Evolutionary conservation across 805 yeast genomes (phyloP).

Genomic region (Debaryomyces maramus): DNA sequence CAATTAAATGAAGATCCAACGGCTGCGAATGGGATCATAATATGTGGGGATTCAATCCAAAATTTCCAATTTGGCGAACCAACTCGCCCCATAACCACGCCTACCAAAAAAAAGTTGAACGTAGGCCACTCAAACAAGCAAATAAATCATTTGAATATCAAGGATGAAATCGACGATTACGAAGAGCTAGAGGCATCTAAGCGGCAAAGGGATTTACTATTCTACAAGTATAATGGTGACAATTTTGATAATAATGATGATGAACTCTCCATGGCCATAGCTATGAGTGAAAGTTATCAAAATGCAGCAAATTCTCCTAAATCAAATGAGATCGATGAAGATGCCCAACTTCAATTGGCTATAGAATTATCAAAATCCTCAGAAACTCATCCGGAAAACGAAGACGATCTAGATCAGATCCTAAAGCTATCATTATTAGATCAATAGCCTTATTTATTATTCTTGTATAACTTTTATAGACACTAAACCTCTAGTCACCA

Average conservation of each 20-base stretch:
- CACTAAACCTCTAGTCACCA: too few species aligned
- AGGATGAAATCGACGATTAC: conserved; percentile 39
- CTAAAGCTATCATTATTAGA: conserved; percentile 17
- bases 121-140: conserved; percentile 23
- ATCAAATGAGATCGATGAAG: conserved; percentile 15
- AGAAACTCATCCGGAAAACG: conserved; percentile 9
- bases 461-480: not conserved
- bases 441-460: conserved; percentile 1
- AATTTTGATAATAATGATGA: conserved; percentile 36
- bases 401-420: conserved; percentile 17
- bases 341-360: conserved; percentile 29
- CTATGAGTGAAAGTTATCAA: conserved; percentile 34
- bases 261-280: conserved; percentile 43
- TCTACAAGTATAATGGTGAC: conserved; percentile 50
- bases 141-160: conserved; percentile 22
- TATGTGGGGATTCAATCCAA: conserved; percentile 44
- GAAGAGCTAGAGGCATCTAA: conserved; percentile 26
- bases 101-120: conserved; percentile 18
- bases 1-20: conserved; percentile 23
- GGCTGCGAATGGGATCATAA: conserved; percentile 37
- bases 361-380: conserved; percentile 18
- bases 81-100: conserved; percentile 7
- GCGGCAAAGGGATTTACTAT: conserved; percentile 23
- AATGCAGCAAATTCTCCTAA: conserved; percentile 1
- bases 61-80: conserved; percentile 48